Conservation (phyloP, 768 basidiomycete species). For the Kwoniella botswanensis region DNA sequence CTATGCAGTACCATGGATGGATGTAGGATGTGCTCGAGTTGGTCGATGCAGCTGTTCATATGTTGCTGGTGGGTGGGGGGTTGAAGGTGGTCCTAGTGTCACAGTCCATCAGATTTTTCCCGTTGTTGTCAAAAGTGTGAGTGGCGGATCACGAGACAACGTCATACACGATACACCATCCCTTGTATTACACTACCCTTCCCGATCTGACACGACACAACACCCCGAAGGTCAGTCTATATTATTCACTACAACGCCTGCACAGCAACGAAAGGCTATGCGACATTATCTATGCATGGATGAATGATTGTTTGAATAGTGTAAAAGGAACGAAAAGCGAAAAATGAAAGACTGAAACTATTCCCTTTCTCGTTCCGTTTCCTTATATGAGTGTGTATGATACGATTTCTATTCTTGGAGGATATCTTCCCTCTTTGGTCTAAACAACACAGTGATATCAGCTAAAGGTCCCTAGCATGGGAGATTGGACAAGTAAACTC, state of each 20-base stretch:
- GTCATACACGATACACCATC: no score
- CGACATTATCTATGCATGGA: slow-evolving; percentile 5
- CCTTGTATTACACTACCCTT: no score
- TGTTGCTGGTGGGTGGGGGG: no score
- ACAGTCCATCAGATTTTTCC: no score
- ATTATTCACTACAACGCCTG: not conserved
- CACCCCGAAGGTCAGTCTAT: no score
- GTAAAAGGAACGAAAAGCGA: slow-evolving; percentile 1
- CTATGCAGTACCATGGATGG: not conserved
- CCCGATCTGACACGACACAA: no score
- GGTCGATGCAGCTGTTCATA: no score
- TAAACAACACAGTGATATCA: slow-evolving; percentile 48
- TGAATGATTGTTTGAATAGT: slow-evolving; percentile 5
- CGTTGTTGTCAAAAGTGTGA: no score
- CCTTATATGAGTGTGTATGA: slow-evolving; percentile 1
- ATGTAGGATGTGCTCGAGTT: no score
- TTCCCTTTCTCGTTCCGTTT: not conserved
- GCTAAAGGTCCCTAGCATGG: not conserved
- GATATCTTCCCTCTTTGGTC: slow-evolving; percentile 94
- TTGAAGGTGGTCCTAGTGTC: no score
- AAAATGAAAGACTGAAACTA: not conserved
- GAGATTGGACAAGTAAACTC: slow-evolving; percentile 19
- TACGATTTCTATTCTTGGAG: slow-evolving; percentile 62
- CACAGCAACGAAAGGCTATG: not conserved
- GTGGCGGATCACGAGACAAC: no score